Conservation (phyloP, 192 early-diverging fungal genomes). For the Coemansia sp. region DNA sequence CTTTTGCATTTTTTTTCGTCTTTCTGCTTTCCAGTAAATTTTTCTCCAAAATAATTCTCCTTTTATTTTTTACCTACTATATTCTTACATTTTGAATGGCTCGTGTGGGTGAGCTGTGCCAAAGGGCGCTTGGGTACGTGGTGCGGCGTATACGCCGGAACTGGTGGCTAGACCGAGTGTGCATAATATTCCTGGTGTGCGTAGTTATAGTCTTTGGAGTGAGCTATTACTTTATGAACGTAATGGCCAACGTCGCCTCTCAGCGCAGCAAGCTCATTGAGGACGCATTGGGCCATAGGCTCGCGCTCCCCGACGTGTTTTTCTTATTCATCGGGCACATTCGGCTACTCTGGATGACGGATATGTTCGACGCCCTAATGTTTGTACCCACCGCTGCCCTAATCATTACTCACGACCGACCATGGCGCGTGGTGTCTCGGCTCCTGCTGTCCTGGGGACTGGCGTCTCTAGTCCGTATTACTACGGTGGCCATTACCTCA, state of each 20-base stretch:
- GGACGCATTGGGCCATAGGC: constrained; percentile 35
- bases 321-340: constrained; percentile 60
- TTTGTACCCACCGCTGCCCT: constrained; percentile 57
- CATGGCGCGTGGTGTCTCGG: constrained; percentile 57
- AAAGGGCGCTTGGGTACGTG: constrained; percentile 1
- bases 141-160: constrained; percentile 43
- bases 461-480: constrained; percentile 59
- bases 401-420: constrained; percentile 55
- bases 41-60: not conserved
- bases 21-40: not conserved
- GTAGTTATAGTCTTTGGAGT: constrained; percentile 33
- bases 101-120: constrained; percentile 8
- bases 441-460: constrained; percentile 55
- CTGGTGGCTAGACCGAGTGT: constrained; percentile 54
- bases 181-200: constrained; percentile 29
- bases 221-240: constrained; percentile 60
- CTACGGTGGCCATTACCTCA: constrained; percentile 65
- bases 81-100: not conserved
- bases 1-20: not conserved
- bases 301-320: constrained; percentile 54
- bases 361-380: constrained; percentile 60
- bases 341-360: constrained; percentile 58
- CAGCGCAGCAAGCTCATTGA: constrained; percentile 54
- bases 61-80: not conserved
- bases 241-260: constrained; percentile 65